Evolutionary conservation across 306 rosid species (phyloP).

Genomic region (Acacia confusa): DNA sequence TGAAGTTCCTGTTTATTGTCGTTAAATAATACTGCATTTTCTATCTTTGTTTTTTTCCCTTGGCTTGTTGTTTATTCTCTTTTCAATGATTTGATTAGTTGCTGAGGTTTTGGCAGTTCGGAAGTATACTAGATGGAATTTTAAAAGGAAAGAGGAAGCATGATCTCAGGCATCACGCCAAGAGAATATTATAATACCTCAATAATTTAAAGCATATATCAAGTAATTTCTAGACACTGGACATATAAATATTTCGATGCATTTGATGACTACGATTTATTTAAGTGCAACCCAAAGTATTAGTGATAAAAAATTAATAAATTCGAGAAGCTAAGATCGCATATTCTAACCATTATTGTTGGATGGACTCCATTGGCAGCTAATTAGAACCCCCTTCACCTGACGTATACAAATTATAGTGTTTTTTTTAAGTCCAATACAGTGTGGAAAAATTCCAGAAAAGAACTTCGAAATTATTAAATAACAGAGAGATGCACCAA

Average conservation of each 20-base stretch:
- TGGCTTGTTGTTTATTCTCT: not conserved
- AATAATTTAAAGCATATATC: not conserved
- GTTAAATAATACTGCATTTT: not conserved
- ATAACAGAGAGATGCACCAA: no score
- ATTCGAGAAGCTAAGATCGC: not conserved
- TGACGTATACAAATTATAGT: not conserved
- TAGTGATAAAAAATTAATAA: not conserved
- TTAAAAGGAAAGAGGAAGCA: no score
- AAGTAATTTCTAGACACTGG: not conserved
- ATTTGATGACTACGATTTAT: not conserved
- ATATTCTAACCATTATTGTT: not conserved
- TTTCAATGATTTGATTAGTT: not conserved
- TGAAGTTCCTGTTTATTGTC: not conserved
- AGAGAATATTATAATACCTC: not conserved
- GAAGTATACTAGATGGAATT: no score
- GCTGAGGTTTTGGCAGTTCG: not conserved
- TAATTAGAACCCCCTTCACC: not conserved
- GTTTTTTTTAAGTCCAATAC: no score
- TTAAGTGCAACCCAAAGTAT: not conserved
- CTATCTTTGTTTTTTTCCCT: not conserved
- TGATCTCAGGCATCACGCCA: not conserved
- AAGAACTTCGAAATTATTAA: no score
- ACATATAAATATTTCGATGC: not conserved
- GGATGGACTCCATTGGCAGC: not conserved
- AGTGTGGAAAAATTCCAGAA: no score